Base-by-base conservation (phyloP, 192 early-diverging fungal genomes). In the Umbelopsis vinacea region DNA sequence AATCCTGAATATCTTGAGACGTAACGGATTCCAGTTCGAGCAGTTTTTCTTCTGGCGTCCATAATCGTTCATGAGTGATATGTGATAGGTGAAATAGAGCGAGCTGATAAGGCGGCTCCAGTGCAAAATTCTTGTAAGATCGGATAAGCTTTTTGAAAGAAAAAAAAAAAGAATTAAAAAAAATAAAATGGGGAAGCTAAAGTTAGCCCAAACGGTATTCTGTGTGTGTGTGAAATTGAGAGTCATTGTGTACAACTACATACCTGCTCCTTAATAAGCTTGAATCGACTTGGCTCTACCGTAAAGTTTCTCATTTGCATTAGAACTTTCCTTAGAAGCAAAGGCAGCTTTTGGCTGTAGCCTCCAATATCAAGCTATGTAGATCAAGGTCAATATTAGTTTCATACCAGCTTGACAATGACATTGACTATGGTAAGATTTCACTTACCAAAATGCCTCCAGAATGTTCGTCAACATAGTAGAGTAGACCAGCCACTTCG, bases 301-400 rank as follows among this genome's bases (percentile, higher is more conserved):
- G 74, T 35, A 24, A 90, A 81, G 24, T 75, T 74, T 48, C 82
- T 87, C 83, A 96, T 86, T 55, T 80, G 75, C n/a, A 81, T 37
- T 9, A 95, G 52, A 10, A 96, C 80, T 67, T 87, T 90, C 53
- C 84, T 75, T 2, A 95, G 79, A 14, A 96, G 79, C 8, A 85
- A 67, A 4, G 78, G 72, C 0, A 95, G 76, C 80, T 96, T 96
- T 80, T 96, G 91, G 72, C 92, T 93, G 82, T 93, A 98, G 2
- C 96, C 96, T 17, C 77, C 71, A 14, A 95, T 66, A 4, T 79
- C 72, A 38, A 95, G 76, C 72, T 83, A 71, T 5, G 85, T 68
- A 83, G 17, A 52, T 88, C 85, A 72, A 73, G 76, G 71, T 94
- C 89, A 43, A 85, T 4, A 10, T 46, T 29, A 3, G 46, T 17